phyloP scores from a whole-genome alignment of 2,329 filamentous ascomycete species.

The Clarireedia paspali region DNA sequence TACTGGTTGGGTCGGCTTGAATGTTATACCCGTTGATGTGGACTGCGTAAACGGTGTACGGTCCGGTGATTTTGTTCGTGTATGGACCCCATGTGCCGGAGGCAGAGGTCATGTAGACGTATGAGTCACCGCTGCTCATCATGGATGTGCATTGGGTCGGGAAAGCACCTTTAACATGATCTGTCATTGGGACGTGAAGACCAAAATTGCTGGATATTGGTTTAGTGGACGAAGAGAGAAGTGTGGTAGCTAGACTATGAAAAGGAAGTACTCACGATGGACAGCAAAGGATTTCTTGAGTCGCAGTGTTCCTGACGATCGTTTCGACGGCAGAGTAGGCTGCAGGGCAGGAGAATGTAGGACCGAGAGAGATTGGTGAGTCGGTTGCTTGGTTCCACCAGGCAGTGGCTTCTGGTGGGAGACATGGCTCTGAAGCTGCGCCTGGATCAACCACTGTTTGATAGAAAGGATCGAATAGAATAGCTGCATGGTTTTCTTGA shows the following conservation, averaged over 20 bases:
- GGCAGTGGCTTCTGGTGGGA: conserved; percentile 1
- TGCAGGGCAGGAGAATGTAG: neutral
- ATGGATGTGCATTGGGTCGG: conserved; percentile 2
- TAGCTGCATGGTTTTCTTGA: neutral
- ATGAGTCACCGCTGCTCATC: neutral
- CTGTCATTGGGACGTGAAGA: neutral
- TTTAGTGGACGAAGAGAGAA: neutral
- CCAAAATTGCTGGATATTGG: neutral
- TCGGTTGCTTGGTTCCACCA: neutral
- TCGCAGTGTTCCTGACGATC: neutral
- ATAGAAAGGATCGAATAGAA: conserved; percentile 1
- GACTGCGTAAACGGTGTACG: neutral
- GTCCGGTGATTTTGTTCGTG: neutral
- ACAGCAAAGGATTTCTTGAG: neutral
- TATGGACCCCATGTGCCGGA: neutral
- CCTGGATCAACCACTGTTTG: neutral
- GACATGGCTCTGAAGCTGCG: neutral
- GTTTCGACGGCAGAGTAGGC: neutral
- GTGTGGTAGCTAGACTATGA: neutral
- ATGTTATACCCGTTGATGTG: neutral
- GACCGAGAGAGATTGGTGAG: neutral
- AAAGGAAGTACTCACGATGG: neutral
- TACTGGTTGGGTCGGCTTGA: neutral
- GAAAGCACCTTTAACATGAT: neutral
- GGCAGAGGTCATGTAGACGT: neutral